Evolutionary conservation across 805 yeast species (phyloP).

Genomic region (Priceomyces medius): DNA sequence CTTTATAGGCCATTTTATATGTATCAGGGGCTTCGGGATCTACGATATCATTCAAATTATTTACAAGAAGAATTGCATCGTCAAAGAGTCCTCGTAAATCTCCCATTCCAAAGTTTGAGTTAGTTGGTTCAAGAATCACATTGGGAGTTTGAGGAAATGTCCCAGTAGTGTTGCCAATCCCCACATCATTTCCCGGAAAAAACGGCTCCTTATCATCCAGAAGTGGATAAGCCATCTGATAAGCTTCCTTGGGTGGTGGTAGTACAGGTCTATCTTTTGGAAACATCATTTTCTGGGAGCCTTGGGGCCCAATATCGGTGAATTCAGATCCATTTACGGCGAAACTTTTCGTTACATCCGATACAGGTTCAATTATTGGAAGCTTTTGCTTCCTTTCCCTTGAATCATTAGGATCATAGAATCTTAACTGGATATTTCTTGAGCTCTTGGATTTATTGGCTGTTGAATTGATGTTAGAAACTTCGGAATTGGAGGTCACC

Average conservation of each 20-base stretch:
- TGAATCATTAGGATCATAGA: slow-evolving; percentile 2
- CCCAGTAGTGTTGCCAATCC: background rate
- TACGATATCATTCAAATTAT: slow-evolving; percentile 29
- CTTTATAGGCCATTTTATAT: background rate
- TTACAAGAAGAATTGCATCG: slow-evolving; percentile 35
- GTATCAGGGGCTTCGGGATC: background rate
- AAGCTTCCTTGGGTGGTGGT: background rate
- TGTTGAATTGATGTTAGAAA: background rate
- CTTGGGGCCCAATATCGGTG: no score
- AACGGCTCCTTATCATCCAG: background rate
- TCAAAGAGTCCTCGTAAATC: slow-evolving; percentile 22
- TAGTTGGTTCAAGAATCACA: background rate
- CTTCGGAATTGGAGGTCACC: background rate
- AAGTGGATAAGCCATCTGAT: background rate
- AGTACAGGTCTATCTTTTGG: background rate
- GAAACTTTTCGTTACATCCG: no score
- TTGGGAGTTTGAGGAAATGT: background rate
- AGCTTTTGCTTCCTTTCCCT: no score
- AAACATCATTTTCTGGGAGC: no score
- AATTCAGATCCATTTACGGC: no score
- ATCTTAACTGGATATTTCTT: background rate
- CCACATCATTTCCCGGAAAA: background rate
- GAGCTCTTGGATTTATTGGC: background rate
- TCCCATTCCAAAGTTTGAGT: background rate
- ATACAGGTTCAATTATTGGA: no score